Base-by-base conservation (phyloP, 106 monocot genomes). In the Gastrodia elata region DNA sequence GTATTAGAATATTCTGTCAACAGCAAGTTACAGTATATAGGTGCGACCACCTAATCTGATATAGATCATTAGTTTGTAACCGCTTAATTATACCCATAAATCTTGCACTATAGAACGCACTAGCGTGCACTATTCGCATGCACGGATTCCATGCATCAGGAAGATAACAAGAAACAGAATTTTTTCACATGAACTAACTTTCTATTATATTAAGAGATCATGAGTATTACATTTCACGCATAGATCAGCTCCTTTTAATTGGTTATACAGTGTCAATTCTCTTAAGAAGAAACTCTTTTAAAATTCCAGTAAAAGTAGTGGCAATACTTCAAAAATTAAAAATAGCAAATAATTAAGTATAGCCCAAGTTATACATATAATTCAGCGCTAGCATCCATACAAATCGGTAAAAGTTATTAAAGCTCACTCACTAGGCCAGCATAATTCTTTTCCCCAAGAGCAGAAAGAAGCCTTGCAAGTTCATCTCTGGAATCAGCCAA, bases 381-480 rank as follows among this genome's bases (percentile, higher is more conserved):
- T 46, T 46, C 10, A 46, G 46, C 13, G 18, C 46, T 46, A 46
- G 13, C 46, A 10, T 2, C 3, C 16, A 2, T 46, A 11, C 46
- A 46, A 46, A 46, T 10, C 2, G 9, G 10, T 14, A 46, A 46
- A 46, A 15, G 46, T n/a, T 0, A 42, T 9, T 52, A 30, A 32
- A 26, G 61, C 38, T n/a, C 38, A 80, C 87, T 87, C 55, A 82
- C 89, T 34, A 83, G 73, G 65, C 71, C 75, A 59, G 76, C 34
- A 68, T 77, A 68, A 36, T 74, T 83, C 33, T 83, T 80, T 73
- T 93, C 89, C 35, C 93, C 93, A 67, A 93, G 89, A 33, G 87
- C 75, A 81, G 84, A 87, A 78, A 87, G 70, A 81, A 87, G 81
- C 39, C 61, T 82, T 22, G 82, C 75, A 34, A 89, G 79, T 15